These are phyloP conservation scores for Juglanconis juglandina DNA, from an alignment of 2,329 filamentous ascomycete species.

Conservation along the genomic window DNA sequence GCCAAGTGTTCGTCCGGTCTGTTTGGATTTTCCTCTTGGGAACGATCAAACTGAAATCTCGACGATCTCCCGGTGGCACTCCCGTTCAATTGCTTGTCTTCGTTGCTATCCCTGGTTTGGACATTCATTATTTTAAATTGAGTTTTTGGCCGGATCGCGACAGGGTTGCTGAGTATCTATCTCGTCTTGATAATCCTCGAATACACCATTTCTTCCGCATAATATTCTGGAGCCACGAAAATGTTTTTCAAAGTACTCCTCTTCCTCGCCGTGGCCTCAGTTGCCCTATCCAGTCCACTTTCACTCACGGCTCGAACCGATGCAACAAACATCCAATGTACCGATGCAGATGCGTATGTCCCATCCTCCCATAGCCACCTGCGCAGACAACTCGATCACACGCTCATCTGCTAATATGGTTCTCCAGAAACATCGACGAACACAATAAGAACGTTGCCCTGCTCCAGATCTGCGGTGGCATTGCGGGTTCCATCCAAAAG, in stretches of 20 bases:
- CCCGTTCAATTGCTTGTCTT: background rate
- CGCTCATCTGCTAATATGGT: background rate
- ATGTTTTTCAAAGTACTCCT: background rate
- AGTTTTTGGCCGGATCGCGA: background rate
- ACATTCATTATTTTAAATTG: background rate
- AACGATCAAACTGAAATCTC: background rate
- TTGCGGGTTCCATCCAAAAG: conserved; percentile 42
- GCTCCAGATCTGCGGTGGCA: conserved; percentile 58
- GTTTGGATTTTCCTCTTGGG: background rate
- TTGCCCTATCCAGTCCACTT: conserved; percentile 4
- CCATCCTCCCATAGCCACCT: background rate
- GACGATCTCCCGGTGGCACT: background rate
- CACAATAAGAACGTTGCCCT: conserved; percentile 57
- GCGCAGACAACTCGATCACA: too few species aligned
- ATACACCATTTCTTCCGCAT: background rate
- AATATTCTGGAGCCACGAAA: background rate
- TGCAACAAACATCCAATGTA: conserved; percentile 7
- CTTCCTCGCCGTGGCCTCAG: background rate
- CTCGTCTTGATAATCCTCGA: background rate
- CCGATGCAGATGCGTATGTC: conserved; percentile 3
- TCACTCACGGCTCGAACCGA: background rate
- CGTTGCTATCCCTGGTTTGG: background rate
- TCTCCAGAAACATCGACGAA: conserved; percentile 38
- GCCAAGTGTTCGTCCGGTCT: background rate
- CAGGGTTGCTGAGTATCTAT: background rate